Percentiles rank a stretch among this genome's conserved stretches.
phyloP scores from a whole-genome alignment of 106 monocot genomes.

The Dendrobium huoshanense region DNA sequence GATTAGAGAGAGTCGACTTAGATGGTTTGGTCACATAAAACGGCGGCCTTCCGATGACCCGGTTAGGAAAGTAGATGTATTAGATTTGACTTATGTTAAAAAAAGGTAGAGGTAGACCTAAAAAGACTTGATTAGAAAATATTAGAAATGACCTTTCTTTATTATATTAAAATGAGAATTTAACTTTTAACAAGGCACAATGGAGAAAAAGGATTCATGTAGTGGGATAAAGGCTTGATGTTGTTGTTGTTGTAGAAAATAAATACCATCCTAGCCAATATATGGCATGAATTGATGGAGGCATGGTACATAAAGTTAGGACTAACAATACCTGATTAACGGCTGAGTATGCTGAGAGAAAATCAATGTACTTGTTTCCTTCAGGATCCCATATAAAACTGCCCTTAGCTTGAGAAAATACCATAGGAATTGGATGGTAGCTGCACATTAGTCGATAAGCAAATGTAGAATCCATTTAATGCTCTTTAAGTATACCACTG shows the following conservation, averaged over 20 bases:
- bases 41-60: too few relatives aligned
- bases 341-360: conserved; percentile 97
- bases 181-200: too few relatives aligned
- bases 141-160: too few relatives aligned
- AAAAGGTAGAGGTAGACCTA: too few relatives aligned
- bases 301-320: not conserved
- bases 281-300: not conserved
- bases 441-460: conserved; percentile 32
- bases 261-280: not conserved
- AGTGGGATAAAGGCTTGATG: too few relatives aligned
- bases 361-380: conserved; percentile 97
- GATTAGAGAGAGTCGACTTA: too few relatives aligned
- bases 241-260: not conserved
- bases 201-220: too few relatives aligned
- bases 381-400: conserved; percentile 90
- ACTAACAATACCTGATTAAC: conserved; percentile 72
- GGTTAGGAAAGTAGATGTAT: too few relatives aligned
- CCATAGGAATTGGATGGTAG: conserved; percentile 98
- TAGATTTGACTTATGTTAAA: too few relatives aligned
- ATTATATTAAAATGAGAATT: too few relatives aligned
- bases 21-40: too few relatives aligned
- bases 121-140: too few relatives aligned
- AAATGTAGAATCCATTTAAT: not conserved
- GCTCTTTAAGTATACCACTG: not conserved
- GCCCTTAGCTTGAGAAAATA: conserved; percentile 87